Evolutionary conservation across 2,329 filamentous ascomycete genomes (phyloP).

Genomic region (Aspergillus oerlinghausenensis): DNA sequence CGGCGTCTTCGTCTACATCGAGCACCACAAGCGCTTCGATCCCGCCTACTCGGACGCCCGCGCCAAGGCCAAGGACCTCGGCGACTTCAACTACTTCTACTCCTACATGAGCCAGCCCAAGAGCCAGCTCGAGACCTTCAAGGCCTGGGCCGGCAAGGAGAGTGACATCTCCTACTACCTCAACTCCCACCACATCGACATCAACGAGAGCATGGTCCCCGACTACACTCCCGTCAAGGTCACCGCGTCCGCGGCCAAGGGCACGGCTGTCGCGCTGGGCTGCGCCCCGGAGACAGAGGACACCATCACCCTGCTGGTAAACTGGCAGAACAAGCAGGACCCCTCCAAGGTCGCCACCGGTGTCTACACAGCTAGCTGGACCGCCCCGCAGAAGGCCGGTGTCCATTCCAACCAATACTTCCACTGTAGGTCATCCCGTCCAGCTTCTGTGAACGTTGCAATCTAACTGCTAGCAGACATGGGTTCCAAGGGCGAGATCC

Average conservation of each 20-base stretch:
- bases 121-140: constrained; percentile 88
- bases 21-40: constrained; percentile 96
- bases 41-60: constrained; percentile 87
- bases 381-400: constrained; percentile 83
- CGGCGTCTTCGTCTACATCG: constrained; percentile 84
- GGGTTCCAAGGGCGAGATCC: constrained; percentile 75
- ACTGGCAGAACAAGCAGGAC: constrained; percentile 73
- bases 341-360: constrained; percentile 70
- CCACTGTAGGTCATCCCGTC: constrained; percentile 54
- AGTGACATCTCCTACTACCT: constrained; percentile 95
- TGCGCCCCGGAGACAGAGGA: constrained; percentile 82
- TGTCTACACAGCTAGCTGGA: constrained; percentile 93
- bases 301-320: constrained; percentile 84
- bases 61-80: constrained; percentile 68
- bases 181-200: constrained; percentile 90
- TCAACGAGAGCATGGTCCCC: constrained; percentile 87
- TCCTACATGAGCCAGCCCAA: constrained; percentile 94
- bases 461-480: constrained; percentile 50
- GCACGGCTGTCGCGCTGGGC: constrained; percentile 72
- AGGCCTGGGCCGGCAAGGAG: constrained; percentile 86
- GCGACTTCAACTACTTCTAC: constrained; percentile 98
- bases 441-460: neutral
- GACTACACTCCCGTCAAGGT: constrained; percentile 74
- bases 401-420: constrained; percentile 98
- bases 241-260: constrained; percentile 73